Evolutionary conservation across 2,329 filamentous ascomycete species (phyloP).

Genomic region (Hypoxylon rubiginosum): DNA sequence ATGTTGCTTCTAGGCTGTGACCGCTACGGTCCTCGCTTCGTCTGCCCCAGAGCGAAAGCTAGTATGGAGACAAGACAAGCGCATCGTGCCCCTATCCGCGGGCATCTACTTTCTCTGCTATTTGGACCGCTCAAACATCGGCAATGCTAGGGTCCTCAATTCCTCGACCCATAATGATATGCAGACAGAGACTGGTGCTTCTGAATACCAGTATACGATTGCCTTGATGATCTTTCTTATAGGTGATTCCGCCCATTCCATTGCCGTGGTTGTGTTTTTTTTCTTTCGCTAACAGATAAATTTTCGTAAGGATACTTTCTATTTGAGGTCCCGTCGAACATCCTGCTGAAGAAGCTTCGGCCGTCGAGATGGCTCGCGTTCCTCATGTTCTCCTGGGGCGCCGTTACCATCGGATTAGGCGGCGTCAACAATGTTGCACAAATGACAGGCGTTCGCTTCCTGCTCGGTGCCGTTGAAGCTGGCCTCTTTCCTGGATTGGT

Average conservation of each 20-base stretch:
- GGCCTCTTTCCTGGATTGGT: constrained; percentile 77
- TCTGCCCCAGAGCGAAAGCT: constrained; percentile 44
- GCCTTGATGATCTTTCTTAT: background rate
- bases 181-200: constrained; percentile 51
- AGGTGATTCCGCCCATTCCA: background rate
- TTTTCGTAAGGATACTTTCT: constrained; percentile 50
- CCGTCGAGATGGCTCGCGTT: constrained; percentile 75
- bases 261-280: background rate
- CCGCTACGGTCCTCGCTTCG: constrained; percentile 24
- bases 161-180: constrained; percentile 53
- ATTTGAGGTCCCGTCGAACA: constrained; percentile 76
- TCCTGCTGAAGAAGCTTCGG: constrained; percentile 73
- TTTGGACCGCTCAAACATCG: constrained; percentile 69
- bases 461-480: constrained; percentile 78
- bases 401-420: constrained; percentile 76
- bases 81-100: constrained; percentile 67
- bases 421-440: constrained; percentile 71
- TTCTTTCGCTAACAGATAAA: background rate
- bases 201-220: constrained; percentile 50
- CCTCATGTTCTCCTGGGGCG: constrained; percentile 76
- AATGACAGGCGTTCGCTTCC: constrained; percentile 75
- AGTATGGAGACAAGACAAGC: constrained; percentile 62
- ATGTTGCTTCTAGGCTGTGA: constrained; percentile 6
- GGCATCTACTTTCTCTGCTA: constrained; percentile 69
- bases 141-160: constrained; percentile 58